These are phyloP conservation scores for Chamaecyparis obtusa DNA, from an alignment of 75 land plant genomes.

Conservation along the genomic window DNA sequence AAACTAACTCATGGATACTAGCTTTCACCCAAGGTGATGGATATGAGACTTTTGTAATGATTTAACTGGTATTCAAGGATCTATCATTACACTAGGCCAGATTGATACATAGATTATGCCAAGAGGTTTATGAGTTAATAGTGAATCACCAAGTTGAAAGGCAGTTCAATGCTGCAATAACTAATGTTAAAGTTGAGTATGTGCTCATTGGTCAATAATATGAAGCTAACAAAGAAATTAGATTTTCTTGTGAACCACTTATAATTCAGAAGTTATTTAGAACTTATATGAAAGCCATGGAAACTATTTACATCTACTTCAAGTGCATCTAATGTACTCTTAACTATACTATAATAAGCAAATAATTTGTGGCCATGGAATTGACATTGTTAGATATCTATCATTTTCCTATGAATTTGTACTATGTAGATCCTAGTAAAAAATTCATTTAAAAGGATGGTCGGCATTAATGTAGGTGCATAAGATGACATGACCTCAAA, in stretches of 20 bases:
- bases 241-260: not conserved
- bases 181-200: too few species aligned
- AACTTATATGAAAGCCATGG: not conserved
- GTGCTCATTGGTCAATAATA: too few species aligned
- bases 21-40: not conserved
- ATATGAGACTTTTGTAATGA: not conserved
- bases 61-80: not conserved
- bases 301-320: not conserved
- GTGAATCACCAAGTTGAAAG: not conserved
- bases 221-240: not conserved
- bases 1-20: not conserved
- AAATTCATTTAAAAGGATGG: too few species aligned
- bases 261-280: not conserved
- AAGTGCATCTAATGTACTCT: not conserved
- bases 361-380: not conserved
- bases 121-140: not conserved
- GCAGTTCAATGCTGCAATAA: too few species aligned
- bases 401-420: too few species aligned
- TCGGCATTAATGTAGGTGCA: too few species aligned
- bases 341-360: not conserved
- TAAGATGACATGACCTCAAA: not conserved
- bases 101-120: not conserved
- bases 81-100: not conserved
- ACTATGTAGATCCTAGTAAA: too few species aligned
- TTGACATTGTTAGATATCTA: too few species aligned